Base-by-base conservation (phyloP, 768 basidiomycete genomes). In the Tricholoma matsutake region DNA sequence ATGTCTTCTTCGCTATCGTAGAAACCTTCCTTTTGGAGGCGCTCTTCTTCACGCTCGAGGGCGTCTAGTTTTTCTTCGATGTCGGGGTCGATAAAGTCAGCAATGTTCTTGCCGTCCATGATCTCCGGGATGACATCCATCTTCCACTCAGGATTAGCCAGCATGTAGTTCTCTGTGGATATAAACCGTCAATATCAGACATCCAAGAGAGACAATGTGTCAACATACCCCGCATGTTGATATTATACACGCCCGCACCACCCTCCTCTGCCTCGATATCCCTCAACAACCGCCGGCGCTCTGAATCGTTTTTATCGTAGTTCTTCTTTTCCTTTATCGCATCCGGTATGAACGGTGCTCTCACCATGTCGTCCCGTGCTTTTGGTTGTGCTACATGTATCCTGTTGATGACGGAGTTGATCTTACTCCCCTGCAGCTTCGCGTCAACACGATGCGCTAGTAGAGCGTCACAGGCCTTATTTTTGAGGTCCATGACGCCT, bases 41-140 rank as follows among this genome's bases (percentile, higher is more conserved):
- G 86, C 74, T 96, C 96, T 74, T 99, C 97, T 72, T 98, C 97
- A 16, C 92, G 86, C 75, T 99, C 96, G 60, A 99, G 86, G 11
- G 94, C 96, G 69, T 98, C 96, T 52, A 99, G 87, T 76, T 95
- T 96, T 75, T 96, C 96, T 18, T 86, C 88, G 62, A 99, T 98
- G 69, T 99, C 97, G 20, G 94, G 91, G 74, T 98, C 96, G 73
- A 98, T 92, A 63, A 99, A 99, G 80, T 99, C 97, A 22, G 96
- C 96, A 56, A 98, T 78, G 78, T 99, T 99, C 84, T 98, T 98
- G 77, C 97, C 97, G 66, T 98, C 87, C 88, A 94, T 87, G 69
- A 99, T 92, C 73, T 99, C 97, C n/a, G 97, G 97, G n/a, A 98
- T 90, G 65, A 86, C 81, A 70, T 99, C 97, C 78, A 86, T 80